Percentiles rank a stretch among this genome's conserved stretches.
Conservation (phyloP, 1,284 basidiomycete genomes). For the Apiotrichum porosum region DNA sequence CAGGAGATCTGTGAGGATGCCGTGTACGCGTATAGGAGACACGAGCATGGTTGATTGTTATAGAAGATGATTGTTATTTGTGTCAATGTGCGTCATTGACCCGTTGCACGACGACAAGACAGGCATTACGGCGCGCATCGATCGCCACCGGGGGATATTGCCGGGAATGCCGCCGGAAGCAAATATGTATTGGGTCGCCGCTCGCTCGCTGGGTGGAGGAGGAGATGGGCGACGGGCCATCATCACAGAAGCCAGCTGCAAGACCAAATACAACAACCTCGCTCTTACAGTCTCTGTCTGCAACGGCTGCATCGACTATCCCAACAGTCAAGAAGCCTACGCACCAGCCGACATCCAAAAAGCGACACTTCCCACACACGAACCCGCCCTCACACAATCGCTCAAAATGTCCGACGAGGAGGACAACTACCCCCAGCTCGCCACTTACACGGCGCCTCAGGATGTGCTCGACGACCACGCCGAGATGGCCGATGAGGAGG, state of each 20-base stretch:
- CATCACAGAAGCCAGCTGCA: no score
- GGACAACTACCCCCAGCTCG: constrained; percentile 55
- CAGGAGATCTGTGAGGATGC: constrained; percentile 10
- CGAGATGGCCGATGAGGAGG: constrained; percentile 84
- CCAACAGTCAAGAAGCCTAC: no score
- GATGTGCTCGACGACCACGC: constrained; percentile 93
- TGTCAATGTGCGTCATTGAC: neutral
- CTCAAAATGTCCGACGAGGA: constrained; percentile 17
- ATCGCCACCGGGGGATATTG: neutral
- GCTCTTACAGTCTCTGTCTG: no score
- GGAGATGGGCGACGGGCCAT: no score
- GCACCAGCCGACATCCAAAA: no score
- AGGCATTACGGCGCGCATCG: neutral
- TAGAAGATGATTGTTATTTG: neutral
- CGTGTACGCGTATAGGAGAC: constrained; percentile 13
- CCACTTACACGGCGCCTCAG: constrained; percentile 86
- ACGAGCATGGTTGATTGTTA: constrained; percentile 14
- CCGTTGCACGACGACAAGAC: no score
- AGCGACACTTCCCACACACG: no score
- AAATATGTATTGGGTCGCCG: no score
- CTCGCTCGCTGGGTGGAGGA: no score
- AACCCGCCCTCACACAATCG: no score
- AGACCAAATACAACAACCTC: no score
- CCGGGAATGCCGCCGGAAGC: constrained; percentile 6
- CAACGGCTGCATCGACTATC: no score